These are phyloP conservation scores for Colletotrichum viniferum DNA, from an alignment of 2,329 filamentous ascomycete species.

Conservation along the genomic window DNA sequence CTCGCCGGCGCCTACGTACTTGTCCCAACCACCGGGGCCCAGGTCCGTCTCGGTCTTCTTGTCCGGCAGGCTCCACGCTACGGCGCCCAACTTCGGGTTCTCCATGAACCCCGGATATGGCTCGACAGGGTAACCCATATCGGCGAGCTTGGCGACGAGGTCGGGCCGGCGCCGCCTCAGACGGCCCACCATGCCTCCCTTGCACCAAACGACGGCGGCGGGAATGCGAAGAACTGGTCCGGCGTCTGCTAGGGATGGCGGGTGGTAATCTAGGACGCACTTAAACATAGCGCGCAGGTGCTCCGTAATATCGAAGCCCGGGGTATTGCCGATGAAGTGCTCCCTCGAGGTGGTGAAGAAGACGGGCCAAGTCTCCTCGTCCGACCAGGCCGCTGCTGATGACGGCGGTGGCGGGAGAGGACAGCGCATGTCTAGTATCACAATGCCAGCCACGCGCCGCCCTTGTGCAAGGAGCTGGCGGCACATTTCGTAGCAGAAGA, in stretches of 20 bases:
- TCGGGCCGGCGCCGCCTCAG: neutral
- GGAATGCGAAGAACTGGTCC: neutral
- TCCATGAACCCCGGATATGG: neutral
- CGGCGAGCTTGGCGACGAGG: neutral
- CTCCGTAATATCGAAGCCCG: neutral
- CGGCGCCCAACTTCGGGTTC: neutral
- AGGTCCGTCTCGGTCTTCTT: neutral
- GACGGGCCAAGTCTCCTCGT: neutral
- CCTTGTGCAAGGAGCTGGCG: neutral
- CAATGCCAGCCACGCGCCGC: neutral
- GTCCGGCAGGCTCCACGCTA: neutral
- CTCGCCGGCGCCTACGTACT: neutral
- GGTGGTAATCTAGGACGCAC: neutral
- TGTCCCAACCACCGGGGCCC: neutral
- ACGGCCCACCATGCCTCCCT: neutral
- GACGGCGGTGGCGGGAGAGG: neutral
- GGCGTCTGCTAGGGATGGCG: neutral
- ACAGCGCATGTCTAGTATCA: neutral
- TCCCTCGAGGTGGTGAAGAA: neutral
- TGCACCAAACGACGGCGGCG: neutral
- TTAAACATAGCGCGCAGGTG: neutral
- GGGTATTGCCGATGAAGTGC: neutral
- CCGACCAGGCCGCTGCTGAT: neutral
- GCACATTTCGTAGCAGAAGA: neutral
- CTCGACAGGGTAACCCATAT: neutral